These are phyloP conservation scores for Coemansia sp. DNA, from an alignment of 192 early-diverging fungal species.

Conservation along the genomic window DNA sequence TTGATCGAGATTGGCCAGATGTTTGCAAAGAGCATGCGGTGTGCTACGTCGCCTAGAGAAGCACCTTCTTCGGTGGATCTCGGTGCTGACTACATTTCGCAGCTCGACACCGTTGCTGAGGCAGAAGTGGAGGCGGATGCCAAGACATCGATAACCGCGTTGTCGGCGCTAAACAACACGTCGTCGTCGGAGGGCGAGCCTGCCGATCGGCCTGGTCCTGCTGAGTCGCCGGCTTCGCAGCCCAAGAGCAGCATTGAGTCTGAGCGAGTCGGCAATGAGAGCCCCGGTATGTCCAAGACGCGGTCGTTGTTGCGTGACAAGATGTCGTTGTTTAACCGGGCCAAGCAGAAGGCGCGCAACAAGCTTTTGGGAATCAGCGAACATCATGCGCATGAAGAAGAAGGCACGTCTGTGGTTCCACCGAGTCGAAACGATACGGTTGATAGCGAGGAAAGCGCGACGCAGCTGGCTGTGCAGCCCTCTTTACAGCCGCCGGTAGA, in stretches of 20 bases:
- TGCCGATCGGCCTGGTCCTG: background rate
- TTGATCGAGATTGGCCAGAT: conserved; percentile 34
- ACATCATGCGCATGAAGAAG: background rate
- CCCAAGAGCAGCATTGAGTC: background rate
- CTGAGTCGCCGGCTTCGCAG: background rate
- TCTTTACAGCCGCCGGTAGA: background rate
- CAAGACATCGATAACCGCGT: background rate
- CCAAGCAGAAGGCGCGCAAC: conserved; percentile 30
- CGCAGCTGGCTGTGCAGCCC: background rate
- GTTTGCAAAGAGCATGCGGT: conserved; percentile 25
- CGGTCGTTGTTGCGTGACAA: conserved; percentile 43
- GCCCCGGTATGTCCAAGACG: conserved; percentile 17
- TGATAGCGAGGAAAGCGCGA: background rate
- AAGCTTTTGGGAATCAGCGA: conserved; percentile 26
- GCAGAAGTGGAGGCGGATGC: background rate
- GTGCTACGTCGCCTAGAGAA: conserved; percentile 13
- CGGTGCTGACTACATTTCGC: background rate
- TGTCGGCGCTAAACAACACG: background rate
- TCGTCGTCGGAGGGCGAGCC: background rate
- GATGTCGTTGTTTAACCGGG: conserved; percentile 41
- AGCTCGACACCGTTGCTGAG: background rate
- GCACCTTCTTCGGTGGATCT: background rate
- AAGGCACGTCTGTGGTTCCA: background rate
- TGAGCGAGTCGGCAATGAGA: background rate
- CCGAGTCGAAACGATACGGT: background rate